Evolutionary conservation across 1,284 basidiomycete species (phyloP), one percentile per base, ranked within the genome.

Genomic region (Ustilago cynodontis): DNA sequence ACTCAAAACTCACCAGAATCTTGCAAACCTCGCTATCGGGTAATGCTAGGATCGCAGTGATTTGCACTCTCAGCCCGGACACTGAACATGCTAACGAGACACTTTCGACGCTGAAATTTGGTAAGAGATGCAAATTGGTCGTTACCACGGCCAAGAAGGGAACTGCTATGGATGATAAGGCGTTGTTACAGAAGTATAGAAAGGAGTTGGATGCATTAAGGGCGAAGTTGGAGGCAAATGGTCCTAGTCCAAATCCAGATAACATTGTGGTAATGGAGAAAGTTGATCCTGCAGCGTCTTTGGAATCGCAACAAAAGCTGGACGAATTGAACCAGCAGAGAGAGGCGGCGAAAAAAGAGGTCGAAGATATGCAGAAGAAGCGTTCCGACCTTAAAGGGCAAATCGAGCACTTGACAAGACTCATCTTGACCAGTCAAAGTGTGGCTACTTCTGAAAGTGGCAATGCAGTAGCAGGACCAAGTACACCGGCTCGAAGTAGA

Each of bases 41-140:
- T 20, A 89, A 90, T 66, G 89, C 89, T 2, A 87, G 80, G 22
- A 77, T 90, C 57, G 89, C 89, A 18, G 89, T 90, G 26, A 88
- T 90, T 65, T 90, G 89, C 81, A 90, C 89, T 2, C 82, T 88
- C 39, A 86, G 86, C 14, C 84, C 86, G 2, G 88, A 88, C 52
- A 82, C 86, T 26, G 86, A 87, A 31, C 89, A 89, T 66, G 87
- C 87, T n/a, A 80, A 86, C 16, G 89, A 90, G 77, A 89, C 88
- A 6, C 84, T 90, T 13, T 88, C 88, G 20, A 90, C 89, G 8
- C 83, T 90, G 55, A 89, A 89, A 72, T 90, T 90, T 69, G 89
- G 89, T 16, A 87, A 87, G 8, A 79, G 89, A 20, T 89, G 88
- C 67, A 89, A 89, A 58, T 87, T 88, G 79, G 88, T 90, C 51